Evolutionary conservation across 805 yeast genomes (phyloP), one percentile per base, ranked within the genome.

Genomic region (Starmerella sp.): DNA sequence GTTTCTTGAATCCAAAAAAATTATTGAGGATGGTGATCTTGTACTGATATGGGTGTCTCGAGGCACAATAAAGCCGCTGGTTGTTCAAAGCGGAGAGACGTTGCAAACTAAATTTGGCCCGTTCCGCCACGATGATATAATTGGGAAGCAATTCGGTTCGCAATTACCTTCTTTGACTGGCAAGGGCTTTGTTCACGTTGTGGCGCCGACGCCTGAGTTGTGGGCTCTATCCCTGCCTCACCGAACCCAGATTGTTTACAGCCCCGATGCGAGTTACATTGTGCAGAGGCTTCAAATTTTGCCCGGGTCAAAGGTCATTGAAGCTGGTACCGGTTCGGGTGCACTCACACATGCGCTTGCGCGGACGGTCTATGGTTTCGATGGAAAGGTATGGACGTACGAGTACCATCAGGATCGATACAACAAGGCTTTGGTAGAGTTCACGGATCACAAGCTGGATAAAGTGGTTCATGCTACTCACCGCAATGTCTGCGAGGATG

Each of bases 301-400:
- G 17, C 80, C 86, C 13, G 90, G 91, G 1, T 77, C 88, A 0
- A 72, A 80, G 56, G 95, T 93, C 11, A 83, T 93, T 48, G 99
- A 93, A 71, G 96, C 97, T 0, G 99, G 99, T 38, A 93, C 99
- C 0, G 99, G 98, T 0, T 86, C 96, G 6, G 99, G 95, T 0
- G 88, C 96, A 1, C 87, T 93, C 65, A 85, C 96, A 3, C 99
- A 93, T 70, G 83, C 96, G 0, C 80, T 93, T 67, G 84, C 95
- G 1, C 78, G 99, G 63, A 80, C 93, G 0, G 82, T 86, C 2
- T 80, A 79, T 1, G 41, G 52, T 13, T 31, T 41, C 6, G 42
- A 48, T 10, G 95, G 96, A 0, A 74, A 73, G 35, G 72, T 93
- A 1, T 91, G 78, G 73, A 83, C 96, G 7, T 93, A 78, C 69